These are phyloP conservation scores for Parastagonospora nodorum DNA, from an alignment of 2,329 filamentous ascomycete genomes.

Conservation along the genomic window DNA sequence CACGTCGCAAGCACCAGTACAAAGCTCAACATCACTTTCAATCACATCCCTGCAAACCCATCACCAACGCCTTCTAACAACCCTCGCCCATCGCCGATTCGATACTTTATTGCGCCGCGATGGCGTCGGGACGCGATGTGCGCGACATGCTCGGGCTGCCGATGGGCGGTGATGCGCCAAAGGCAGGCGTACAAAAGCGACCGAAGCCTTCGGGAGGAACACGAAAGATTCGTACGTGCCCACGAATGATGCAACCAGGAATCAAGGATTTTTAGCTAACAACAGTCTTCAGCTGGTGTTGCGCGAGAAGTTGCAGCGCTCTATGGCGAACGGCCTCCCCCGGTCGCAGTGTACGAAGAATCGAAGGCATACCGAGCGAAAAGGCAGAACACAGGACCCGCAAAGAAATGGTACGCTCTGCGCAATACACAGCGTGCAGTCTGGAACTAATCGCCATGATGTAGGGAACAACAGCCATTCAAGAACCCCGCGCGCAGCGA, in stretches of 20 bases:
- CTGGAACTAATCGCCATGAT: conserved; percentile 11
- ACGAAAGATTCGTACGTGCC: conserved; percentile 58
- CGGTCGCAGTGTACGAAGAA: conserved; percentile 48
- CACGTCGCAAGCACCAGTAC: conserved; percentile 12
- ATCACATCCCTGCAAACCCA: conserved; percentile 35
- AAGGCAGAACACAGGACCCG: conserved; percentile 45
- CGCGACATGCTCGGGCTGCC: conserved; percentile 87
- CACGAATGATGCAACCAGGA: too few species aligned
- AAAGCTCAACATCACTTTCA: conserved; percentile 19
- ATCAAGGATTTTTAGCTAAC: conserved; percentile 1
- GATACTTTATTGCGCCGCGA: conserved; percentile 27
- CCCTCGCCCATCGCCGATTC: conserved; percentile 23
- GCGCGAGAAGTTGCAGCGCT: conserved; percentile 49
- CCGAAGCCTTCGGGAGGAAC: conserved; percentile 64
- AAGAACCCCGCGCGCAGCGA: conserved; percentile 78
- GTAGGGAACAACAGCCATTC: conserved; percentile 60
- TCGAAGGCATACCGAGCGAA: conserved; percentile 48
- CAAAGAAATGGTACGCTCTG: conserved; percentile 43
- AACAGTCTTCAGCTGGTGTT: conserved; percentile 39
- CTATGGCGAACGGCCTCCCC: conserved; percentile 48
- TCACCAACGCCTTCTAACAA: conserved; percentile 26
- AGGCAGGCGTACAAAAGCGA: conserved; percentile 69
- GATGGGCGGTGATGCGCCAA: conserved; percentile 54
- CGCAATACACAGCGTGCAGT: neutral
- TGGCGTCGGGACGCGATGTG: conserved; percentile 64